Base-by-base conservation (phyloP, 352 stramenopile genomes). In the Thraustotheca clavata region DNA sequence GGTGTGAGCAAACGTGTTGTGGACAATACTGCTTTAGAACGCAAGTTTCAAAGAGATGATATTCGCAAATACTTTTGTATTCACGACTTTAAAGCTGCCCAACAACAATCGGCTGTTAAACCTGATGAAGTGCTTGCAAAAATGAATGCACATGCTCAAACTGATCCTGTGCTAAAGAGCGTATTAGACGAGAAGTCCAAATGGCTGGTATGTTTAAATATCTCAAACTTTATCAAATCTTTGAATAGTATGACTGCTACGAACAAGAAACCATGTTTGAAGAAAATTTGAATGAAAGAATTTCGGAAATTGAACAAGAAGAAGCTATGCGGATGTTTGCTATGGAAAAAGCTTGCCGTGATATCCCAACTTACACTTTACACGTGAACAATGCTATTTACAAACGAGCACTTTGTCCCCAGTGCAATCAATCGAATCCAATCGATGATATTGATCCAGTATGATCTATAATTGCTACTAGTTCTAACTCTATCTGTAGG, bases 211-310 rank as follows among this genome's bases (percentile, higher is more conserved):
- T 29, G 34, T 41, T 26, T 20, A n/a, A 34, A 22, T 7, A 24
- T 62, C 31, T 27, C 39, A 26, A 18, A 6, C 11, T 57, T 9
- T 35, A 57, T 62, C 2, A 49, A 54, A 11, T 12, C 14, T 11
- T 27, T 31, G 14, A 34, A 2, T 65, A 65, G 57, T 70, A 91
- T 31, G 85, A 91, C 48, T 91, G 82, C 77, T 94, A 91, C 29
- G 85, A 94, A 72, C 85, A 94, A 73, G 85, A 94, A 63, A 92
- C 83, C 4, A 94, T 94, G 85, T 94, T 94, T 60, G 85, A 94
- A 76, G 85, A 94, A 73, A 82, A 89, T 31, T 43, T 91, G 57
- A 81, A 94, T 67, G 79, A 91, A 62, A 75, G 87, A 55, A 91
- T 83, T 67, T 76, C 80, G 9, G 76, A 68, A 20, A 61, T 62